phyloP scores from a whole-genome alignment of 306 rosid genomes.

The Clitoria ternatea region DNA sequence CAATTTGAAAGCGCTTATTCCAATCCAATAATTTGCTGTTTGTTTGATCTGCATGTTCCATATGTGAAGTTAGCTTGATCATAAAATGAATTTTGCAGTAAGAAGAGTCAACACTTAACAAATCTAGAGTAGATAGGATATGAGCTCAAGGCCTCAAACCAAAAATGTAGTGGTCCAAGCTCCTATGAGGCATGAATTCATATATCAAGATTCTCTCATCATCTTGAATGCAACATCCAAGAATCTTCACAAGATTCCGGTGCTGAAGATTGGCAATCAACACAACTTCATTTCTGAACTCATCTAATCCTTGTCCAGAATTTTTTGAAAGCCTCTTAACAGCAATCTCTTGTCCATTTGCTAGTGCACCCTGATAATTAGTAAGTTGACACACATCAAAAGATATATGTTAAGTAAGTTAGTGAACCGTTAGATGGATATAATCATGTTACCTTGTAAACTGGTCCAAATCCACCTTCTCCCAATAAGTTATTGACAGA shows the following conservation, averaged over 20 bases:
- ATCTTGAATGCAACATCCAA: conserved; percentile 47
- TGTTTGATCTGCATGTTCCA: conserved; percentile 24
- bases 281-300: conserved; percentile 50
- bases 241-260: conserved; percentile 53
- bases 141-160: conserved; percentile 2
- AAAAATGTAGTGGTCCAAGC: conserved; percentile 37
- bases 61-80: background rate
- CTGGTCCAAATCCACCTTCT: conserved; percentile 15
- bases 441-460: background rate
- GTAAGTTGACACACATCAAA: background rate
- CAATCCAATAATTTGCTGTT: conserved; percentile 34
- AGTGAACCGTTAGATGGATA: background rate
- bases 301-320: conserved; percentile 51
- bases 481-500: background rate
- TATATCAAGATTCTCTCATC: conserved; percentile 49
- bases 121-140: background rate
- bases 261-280: conserved; percentile 46
- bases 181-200: conserved; percentile 47
- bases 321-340: conserved; percentile 53
- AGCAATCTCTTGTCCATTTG: conserved; percentile 45
- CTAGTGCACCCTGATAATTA: conserved; percentile 36
- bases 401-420: background rate
- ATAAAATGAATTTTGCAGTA: background rate
- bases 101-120: background rate
- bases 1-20: conserved; percentile 36